These are phyloP conservation scores for Kalaharituber pfeilii DNA, from an alignment of 2,329 filamentous ascomycete genomes.

Conservation along the genomic window DNA sequence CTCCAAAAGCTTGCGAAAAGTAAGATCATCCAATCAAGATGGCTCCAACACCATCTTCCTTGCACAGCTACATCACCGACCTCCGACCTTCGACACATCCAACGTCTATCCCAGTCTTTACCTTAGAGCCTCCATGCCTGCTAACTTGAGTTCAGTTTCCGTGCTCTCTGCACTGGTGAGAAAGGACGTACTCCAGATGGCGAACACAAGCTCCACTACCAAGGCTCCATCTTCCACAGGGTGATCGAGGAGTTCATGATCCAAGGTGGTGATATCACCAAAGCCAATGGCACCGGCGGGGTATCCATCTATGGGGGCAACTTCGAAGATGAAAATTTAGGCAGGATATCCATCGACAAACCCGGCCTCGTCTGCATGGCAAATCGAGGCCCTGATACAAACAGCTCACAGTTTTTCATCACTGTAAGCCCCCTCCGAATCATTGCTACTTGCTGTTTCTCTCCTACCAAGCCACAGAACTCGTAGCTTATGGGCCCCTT, in stretches of 20 bases:
- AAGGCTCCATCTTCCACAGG: constrained; percentile 50
- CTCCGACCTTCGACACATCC: too few species aligned
- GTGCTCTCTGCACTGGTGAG: constrained; percentile 29
- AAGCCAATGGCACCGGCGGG: constrained; percentile 46
- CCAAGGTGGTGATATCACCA: constrained; percentile 51
- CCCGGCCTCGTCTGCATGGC: constrained; percentile 49
- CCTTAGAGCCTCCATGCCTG: not conserved
- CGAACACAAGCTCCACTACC: constrained; percentile 29
- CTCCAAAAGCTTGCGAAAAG: constrained; percentile 33
- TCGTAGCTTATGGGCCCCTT: too few species aligned
- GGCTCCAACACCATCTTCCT: too few species aligned
- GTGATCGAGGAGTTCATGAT: constrained; percentile 57
- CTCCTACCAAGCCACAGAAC: not conserved
- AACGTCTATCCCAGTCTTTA: too few species aligned
- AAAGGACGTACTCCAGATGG: constrained; percentile 5
- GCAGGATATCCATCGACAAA: constrained; percentile 49
- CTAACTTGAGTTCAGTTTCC: constrained; percentile 27
- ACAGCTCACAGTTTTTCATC: constrained; percentile 31
- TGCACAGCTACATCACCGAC: too few species aligned
- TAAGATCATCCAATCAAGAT: constrained; percentile 22
- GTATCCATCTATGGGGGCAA: constrained; percentile 51
- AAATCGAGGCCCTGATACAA: constrained; percentile 47
- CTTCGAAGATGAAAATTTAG: constrained; percentile 55
- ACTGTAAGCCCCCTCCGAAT: constrained; percentile 49
- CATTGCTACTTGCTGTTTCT: too few species aligned